Evolutionary conservation across 495 filamentous ascomycete genomes (phyloP), one percentile per base, ranked within the genome.

Genomic region (Neurospora discreta): DNA sequence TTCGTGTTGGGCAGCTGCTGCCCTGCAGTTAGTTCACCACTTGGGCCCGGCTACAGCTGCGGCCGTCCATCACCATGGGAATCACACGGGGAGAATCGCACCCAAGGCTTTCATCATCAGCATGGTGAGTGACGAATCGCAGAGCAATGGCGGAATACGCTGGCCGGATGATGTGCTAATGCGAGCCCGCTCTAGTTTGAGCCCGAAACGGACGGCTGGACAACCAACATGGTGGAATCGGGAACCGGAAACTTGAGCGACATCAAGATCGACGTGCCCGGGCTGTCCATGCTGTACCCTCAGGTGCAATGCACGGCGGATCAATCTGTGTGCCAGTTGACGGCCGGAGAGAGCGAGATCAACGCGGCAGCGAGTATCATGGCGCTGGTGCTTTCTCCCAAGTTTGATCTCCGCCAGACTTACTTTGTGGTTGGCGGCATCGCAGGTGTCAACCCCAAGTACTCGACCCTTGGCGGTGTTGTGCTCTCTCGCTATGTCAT

Each of bases 381-480:
- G 18, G 83, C 90, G 0, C 80, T 93, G 15, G 80, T 87, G 38
- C 84, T 87, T 68, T 91, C 87, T 0, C 74, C 81, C 13, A 78
- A 82, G n/a, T 93, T 94, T 79, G 84, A 93, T 78, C 82, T 94
- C 16, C 84, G 78, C 1, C 79, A 83, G 40, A 91, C 90, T 38
- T 94, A 93, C 76, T 92, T 92, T 82, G 76, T 93, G 68, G 77
- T 91, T 38, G 89, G 86, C 4, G 91, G 91, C 5, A 93, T 94
- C 71, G 90, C 89, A 8, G 91, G 91, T 30, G 82, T 93, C 68
- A 92, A 87, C 77, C 91, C 91, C 3, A 86, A 91, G 76, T 78
- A 85, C 9, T 87, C 84, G 26, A 92, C 90, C 7, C 83, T 88
- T 11, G 85, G 84, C 58, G 84, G 84, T 39, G 90, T 91, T 16